Conservation (phyloP, 192 early-diverging fungal genomes). For the Cladochytrium replicatum region DNA sequence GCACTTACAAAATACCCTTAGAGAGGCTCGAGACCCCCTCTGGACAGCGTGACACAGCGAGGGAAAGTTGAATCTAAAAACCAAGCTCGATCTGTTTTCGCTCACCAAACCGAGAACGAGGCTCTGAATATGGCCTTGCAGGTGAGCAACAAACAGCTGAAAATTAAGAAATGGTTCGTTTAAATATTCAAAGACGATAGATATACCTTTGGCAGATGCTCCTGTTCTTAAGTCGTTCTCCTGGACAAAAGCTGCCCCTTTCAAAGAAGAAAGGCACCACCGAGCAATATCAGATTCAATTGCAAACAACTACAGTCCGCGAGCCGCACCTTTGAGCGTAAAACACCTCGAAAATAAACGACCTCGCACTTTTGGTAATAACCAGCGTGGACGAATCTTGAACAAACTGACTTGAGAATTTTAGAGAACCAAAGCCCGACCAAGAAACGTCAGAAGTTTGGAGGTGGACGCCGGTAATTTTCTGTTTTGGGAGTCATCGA, state of each 20-base stretch:
- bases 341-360: slow-evolving; percentile 23
- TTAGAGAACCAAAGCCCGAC: background rate
- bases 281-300: slow-evolving; percentile 49
- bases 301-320: slow-evolving; percentile 49
- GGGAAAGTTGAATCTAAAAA: too few relatives aligned
- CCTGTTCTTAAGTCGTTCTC: slow-evolving; percentile 50
- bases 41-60: too few relatives aligned
- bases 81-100: too few relatives aligned
- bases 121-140: too few relatives aligned
- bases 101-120: too few relatives aligned
- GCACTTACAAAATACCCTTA: too few relatives aligned
- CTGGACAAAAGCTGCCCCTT: slow-evolving; percentile 49
- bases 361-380: background rate
- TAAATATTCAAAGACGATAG: too few relatives aligned
- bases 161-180: too few relatives aligned
- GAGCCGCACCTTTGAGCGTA: slow-evolving; percentile 31
- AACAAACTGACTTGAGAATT: background rate
- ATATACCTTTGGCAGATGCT: slow-evolving; percentile 1
- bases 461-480: background rate
- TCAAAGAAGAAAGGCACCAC: slow-evolving; percentile 45
- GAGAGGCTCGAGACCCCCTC: too few relatives aligned
- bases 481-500: too few relatives aligned
- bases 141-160: too few relatives aligned
- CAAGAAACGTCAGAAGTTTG: background rate
- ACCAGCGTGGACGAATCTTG: too few relatives aligned